These are phyloP conservation scores for Gelatoporia subvermispora DNA, from an alignment of 768 basidiomycete species.

Conservation along the genomic window DNA sequence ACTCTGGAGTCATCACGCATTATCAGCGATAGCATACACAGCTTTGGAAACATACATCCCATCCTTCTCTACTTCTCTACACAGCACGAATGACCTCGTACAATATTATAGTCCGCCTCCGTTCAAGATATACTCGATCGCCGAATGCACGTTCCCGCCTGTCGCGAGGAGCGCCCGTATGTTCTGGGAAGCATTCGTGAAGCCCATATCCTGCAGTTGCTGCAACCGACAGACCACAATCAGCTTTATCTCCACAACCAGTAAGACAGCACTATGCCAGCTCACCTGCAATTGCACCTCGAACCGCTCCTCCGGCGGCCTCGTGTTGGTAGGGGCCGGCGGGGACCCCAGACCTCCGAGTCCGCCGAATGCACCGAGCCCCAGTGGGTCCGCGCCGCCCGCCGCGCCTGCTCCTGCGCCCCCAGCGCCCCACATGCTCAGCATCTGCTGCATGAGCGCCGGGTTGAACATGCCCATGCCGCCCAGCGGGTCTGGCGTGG, in stretches of 20 bases:
- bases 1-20: no score
- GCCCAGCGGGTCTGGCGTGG: slow-evolving; percentile 9
- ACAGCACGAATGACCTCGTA: background rate
- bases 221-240: slow-evolving; percentile 21
- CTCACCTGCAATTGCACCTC: slow-evolving; percentile 77
- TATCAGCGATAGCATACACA: no score
- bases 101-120: slow-evolving; percentile 65
- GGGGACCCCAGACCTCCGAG: slow-evolving; percentile 19
- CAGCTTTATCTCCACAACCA: background rate
- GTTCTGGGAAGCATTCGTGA: slow-evolving; percentile 86
- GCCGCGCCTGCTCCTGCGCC: slow-evolving; percentile 18
- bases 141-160: slow-evolving; percentile 87
- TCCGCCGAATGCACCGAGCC: slow-evolving; percentile 12
- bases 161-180: slow-evolving; percentile 86
- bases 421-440: slow-evolving; percentile 9
- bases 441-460: slow-evolving; percentile 38
- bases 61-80: no score
- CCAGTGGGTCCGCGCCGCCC: slow-evolving; percentile 23
- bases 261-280: slow-evolving; percentile 6
- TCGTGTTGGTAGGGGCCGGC: slow-evolving; percentile 56
- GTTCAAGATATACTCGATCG: slow-evolving; percentile 87
- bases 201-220: slow-evolving; percentile 96
- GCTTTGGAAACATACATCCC: no score
- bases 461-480: slow-evolving; percentile 35
- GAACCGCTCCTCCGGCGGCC: slow-evolving; percentile 89